Conservation (phyloP, 352 stramenopile species). For the Peronospora farinosa region DNA sequence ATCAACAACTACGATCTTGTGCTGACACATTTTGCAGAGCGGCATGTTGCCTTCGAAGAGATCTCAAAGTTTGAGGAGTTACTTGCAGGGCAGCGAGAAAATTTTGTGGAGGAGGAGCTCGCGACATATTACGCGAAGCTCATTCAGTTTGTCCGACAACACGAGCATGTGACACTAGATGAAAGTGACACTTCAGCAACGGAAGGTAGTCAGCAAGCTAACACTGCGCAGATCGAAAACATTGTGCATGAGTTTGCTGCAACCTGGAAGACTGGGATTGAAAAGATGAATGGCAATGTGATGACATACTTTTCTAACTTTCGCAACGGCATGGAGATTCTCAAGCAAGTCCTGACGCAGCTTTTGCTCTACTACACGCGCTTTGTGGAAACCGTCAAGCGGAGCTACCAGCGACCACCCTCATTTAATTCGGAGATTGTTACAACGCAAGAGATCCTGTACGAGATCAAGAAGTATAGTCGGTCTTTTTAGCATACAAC, state of each 20-base stretch:
- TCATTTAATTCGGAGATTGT: conserved; percentile 92
- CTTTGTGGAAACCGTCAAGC: conserved; percentile 96
- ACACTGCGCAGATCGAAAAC: conserved; percentile 87
- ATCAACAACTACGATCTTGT: conserved; percentile 98
- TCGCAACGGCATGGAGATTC: conserved; percentile 97
- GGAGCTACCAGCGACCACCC: conserved; percentile 75
- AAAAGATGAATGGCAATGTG: conserved; percentile 97
- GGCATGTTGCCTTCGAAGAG: conserved; percentile 91
- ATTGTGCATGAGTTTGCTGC: conserved; percentile 94
- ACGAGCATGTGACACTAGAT: conserved; percentile 76
- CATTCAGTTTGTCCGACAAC: conserved; percentile 96
- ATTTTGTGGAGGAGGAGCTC: conserved; percentile 96
- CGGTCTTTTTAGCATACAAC: conserved; percentile 75
- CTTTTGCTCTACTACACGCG: conserved; percentile 97
- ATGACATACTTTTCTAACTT: conserved; percentile 98
- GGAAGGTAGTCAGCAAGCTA: conserved; percentile 46
- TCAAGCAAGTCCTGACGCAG: conserved; percentile 98
- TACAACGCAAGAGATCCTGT: conserved; percentile 93
- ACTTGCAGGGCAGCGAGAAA: conserved; percentile 89
- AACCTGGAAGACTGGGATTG: conserved; percentile 93
- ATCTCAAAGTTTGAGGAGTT: conserved; percentile 92
- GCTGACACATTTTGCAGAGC: conserved; percentile 92
- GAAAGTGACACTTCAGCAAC: conserved; percentile 16
- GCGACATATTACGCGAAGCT: conserved; percentile 91
- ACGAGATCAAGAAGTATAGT: conserved; percentile 98